phyloP scores from a whole-genome alignment of 2,329 filamentous ascomycete species.

The Rhynchosporium agropyri region DNA sequence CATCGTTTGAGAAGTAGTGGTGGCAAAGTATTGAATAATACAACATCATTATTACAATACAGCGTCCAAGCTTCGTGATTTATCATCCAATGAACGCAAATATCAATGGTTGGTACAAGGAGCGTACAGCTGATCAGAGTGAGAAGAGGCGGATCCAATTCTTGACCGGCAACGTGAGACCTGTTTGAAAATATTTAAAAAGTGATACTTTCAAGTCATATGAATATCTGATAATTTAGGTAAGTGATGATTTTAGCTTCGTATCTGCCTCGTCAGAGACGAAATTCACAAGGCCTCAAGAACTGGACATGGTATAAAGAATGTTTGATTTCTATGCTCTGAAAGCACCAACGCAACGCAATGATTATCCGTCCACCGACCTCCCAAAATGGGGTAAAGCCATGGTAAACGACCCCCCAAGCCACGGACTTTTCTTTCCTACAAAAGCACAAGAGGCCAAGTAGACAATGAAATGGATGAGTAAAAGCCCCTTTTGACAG shows the following conservation, averaged over 20 bases:
- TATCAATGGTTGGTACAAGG: not conserved
- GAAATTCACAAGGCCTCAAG: too few species aligned
- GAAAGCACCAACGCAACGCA: not conserved
- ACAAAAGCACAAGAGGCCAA: not conserved
- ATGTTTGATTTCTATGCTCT: constrained; percentile 1
- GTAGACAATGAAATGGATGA: not conserved
- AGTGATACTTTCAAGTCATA: too few species aligned
- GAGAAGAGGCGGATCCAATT: too few species aligned
- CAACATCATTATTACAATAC: not conserved
- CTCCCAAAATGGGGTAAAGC: not conserved
- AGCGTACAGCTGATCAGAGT: not conserved
- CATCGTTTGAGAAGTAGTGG: not conserved
- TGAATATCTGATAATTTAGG: too few species aligned
- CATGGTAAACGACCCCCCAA: constrained; percentile 6
- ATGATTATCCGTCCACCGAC: not conserved
- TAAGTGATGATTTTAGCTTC: too few species aligned
- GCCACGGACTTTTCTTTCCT: not conserved
- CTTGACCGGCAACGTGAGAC: too few species aligned
- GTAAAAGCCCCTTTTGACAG: constrained; percentile 9
- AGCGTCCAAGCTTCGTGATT: not conserved
- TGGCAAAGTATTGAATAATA: constrained; percentile 7
- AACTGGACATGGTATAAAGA: not conserved
- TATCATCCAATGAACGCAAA: not conserved
- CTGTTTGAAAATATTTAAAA: too few species aligned
- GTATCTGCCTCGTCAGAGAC: too few species aligned